phyloP scores from a whole-genome alignment of 768 basidiomycete genomes.

The Phaeolepiota aurea region DNA sequence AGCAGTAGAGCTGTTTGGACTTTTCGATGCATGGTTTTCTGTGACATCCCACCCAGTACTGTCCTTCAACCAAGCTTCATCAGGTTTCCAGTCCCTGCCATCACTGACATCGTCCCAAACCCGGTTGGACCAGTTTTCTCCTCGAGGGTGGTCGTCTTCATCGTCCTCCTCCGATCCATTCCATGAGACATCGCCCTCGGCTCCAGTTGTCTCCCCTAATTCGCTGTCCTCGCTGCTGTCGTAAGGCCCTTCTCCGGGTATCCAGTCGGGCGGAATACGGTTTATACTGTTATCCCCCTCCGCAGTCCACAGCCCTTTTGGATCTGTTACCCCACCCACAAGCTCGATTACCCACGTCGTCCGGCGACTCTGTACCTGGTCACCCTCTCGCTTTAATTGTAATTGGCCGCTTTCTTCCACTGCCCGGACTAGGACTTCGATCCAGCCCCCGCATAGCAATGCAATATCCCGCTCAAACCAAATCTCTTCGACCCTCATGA shows the following conservation, averaged over 20 bases:
- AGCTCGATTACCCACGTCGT: slow-evolving; percentile 37
- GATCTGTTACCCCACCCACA: slow-evolving; percentile 24
- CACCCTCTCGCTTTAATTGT: slow-evolving; percentile 26
- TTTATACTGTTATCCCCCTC: slow-evolving; percentile 27
- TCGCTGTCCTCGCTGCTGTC: slow-evolving; percentile 14
- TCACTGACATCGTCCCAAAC: slow-evolving; percentile 8
- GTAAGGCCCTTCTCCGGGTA: slow-evolving; percentile 27
- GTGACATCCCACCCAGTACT: slow-evolving; percentile 6
- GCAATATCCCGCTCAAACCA: slow-evolving; percentile 44
- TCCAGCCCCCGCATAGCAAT: slow-evolving; percentile 48
- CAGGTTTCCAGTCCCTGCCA: slow-evolving; percentile 10
- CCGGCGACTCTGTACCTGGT: slow-evolving; percentile 20
- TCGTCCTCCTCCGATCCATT: slow-evolving; percentile 26
- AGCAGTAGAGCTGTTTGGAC: slow-evolving; percentile 23
- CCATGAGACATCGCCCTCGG: slow-evolving; percentile 34
- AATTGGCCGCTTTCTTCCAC: slow-evolving; percentile 33
- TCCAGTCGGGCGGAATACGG: slow-evolving; percentile 35
- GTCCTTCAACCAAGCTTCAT: slow-evolving; percentile 1
- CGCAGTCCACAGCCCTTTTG: slow-evolving; percentile 19
- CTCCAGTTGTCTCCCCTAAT: slow-evolving; percentile 23
- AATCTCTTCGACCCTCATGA: slow-evolving; percentile 40
- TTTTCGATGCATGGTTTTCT: too few species aligned
- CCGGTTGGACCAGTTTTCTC: not conserved
- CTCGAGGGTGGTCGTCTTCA: slow-evolving; percentile 8
- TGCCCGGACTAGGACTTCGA: slow-evolving; percentile 44